Evolutionary conservation across 441 rosid species (phyloP).

Genomic region (Francoa sonchifolia): DNA sequence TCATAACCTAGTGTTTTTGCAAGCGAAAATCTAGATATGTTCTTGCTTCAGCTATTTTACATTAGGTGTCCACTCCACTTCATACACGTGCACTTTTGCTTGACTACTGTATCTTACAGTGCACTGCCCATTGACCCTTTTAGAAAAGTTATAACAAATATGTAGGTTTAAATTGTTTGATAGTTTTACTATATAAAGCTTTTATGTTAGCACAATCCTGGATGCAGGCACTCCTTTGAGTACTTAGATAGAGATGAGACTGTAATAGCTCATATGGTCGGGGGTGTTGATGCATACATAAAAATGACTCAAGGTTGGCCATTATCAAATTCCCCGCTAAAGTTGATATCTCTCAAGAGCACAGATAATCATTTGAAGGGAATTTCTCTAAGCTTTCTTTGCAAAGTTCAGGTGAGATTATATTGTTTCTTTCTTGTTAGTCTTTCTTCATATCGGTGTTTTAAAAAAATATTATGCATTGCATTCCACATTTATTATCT

Average conservation of each 20-base stretch:
- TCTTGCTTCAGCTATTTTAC: no score
- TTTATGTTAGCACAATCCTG: constrained; percentile 13
- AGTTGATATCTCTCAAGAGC: constrained; percentile 49
- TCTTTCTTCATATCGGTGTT: neutral
- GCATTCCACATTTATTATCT: neutral
- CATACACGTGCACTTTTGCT: no score
- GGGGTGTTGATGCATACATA: constrained; percentile 54
- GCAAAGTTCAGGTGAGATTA: constrained; percentile 56
- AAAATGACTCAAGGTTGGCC: constrained; percentile 78
- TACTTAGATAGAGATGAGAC: constrained; percentile 62
- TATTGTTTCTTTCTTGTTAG: neutral
- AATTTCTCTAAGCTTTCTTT: constrained; percentile 42
- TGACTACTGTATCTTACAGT: no score
- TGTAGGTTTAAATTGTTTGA: neutral
- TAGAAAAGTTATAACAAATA: constrained; percentile 1
- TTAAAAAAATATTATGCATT: neutral
- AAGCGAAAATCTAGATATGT: no score
- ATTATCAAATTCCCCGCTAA: constrained; percentile 37
- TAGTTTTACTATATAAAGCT: neutral
- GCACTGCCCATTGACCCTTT: no score
- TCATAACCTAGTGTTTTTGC: no score
- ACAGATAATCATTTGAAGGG: constrained; percentile 35
- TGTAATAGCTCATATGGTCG: constrained; percentile 48
- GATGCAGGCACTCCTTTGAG: constrained; percentile 57
- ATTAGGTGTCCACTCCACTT: no score